Evolutionary conservation across 2,329 filamentous ascomycete species (phyloP), one percentile per base, ranked within the genome.

Genomic region (Orbilia brochopaga): DNA sequence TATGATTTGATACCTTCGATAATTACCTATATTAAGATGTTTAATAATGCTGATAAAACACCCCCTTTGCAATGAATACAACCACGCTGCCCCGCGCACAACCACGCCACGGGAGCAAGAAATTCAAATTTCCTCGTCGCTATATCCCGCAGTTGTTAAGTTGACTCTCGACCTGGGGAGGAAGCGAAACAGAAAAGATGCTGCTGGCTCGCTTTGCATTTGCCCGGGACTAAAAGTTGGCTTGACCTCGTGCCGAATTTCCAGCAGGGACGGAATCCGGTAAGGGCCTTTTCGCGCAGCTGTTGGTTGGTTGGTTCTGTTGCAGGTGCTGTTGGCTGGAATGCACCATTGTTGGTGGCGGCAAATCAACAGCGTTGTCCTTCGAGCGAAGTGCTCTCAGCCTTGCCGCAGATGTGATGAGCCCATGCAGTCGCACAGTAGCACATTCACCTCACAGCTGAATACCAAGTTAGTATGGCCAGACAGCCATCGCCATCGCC

Each of bases 171-270:
- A 23, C 11, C 46, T 4, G 19, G 4, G 4, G 11, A 7, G 19
- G 19, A 51, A 21, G 19, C 15, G 21, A 23, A 8, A 51, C 11
- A 21, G 19, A 27, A 7, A 51, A 51, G 15, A 51, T 10, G 19
- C 44, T 42, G 40, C 8, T n/a, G n/a, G 32, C 32, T 19, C 6
- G 15, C 13, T 42, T 7, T 7, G n/a, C 27, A 44, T 44, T 46
- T 10, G n/a, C 21, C 23, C 11, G 54, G 19, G 17, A 40, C 44
- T 67, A 27, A 40, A 53, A 60, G n/a, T 42, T 61, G 57, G 42
- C 42, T 42, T 51, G 56, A 50, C 46, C 27, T 52, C 24, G 57
- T 69, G 64, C 64, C 64, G 64, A 62, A 62, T 62, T 51, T 57
- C 64, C 64, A 56, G 52, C 50, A 32, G 51, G 46, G 21, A 21